These are phyloP conservation scores for Xanthoceras sorbifolium DNA, from an alignment of 345 rosid species.

Conservation along the genomic window DNA sequence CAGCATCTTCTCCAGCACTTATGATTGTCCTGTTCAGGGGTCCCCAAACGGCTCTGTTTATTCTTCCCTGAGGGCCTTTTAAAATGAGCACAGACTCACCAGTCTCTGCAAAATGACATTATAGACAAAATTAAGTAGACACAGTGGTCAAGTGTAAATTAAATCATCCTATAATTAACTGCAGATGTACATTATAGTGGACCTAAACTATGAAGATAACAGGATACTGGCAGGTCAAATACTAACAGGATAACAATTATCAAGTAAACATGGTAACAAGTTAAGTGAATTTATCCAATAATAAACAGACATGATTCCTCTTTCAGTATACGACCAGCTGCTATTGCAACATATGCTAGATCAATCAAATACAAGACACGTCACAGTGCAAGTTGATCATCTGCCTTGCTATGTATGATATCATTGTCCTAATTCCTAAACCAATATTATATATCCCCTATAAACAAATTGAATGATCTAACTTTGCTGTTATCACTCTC, in stretches of 20 bases:
- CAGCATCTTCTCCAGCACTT: conserved; percentile 87
- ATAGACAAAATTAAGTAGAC: not conserved
- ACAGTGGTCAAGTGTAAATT: not conserved
- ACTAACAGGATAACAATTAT: not conserved
- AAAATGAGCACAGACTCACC: conserved; percentile 66
- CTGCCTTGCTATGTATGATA: not conserved
- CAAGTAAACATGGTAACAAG: not conserved
- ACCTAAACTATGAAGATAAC: not conserved
- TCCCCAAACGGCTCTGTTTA: conserved; percentile 96
- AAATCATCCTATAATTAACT: not conserved
- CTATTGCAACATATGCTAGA: not conserved
- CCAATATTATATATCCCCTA: not conserved
- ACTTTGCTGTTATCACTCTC: not conserved
- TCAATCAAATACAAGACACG: not conserved
- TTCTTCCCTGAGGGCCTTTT: conserved; percentile 77
- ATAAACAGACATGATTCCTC: not conserved
- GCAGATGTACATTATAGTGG: not conserved
- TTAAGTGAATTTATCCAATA: not conserved
- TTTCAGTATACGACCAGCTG: not conserved
- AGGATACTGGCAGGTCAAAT: not conserved
- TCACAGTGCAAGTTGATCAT: not conserved
- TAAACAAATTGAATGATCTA: not conserved
- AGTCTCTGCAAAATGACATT: conserved; percentile 46
- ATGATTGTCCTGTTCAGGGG: conserved; percentile 78
- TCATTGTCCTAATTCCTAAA: not conserved